These are phyloP conservation scores for Boletus smithii DNA, from an alignment of 1,284 basidiomycete species.

Conservation along the genomic window DNA sequence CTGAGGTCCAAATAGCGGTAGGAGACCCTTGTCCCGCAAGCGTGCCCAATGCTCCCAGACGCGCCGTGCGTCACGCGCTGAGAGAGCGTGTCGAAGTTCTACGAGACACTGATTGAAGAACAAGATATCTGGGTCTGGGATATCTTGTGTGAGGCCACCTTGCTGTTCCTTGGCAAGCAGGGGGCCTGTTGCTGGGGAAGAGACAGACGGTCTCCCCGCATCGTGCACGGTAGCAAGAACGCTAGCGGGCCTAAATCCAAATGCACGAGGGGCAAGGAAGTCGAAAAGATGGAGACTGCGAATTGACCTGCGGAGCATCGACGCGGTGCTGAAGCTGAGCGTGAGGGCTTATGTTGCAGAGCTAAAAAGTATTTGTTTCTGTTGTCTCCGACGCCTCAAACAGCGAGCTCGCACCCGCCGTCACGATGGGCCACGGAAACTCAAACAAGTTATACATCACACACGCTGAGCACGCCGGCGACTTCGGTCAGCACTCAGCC, in stretches of 20 bases:
- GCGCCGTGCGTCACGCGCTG: slow-evolving; percentile 31
- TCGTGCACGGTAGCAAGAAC: slow-evolving; percentile 10
- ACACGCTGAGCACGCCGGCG: slow-evolving; percentile 77
- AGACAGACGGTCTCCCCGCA: background rate
- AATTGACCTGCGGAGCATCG: slow-evolving; percentile 38
- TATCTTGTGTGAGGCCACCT: slow-evolving; percentile 11
- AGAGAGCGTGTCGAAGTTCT: slow-evolving; percentile 37
- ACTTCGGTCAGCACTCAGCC: slow-evolving; percentile 72
- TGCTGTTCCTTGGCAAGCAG: slow-evolving; percentile 8
- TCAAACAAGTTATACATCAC: slow-evolving; percentile 85
- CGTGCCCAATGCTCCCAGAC: slow-evolving; percentile 42
- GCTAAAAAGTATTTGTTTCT: too few relatives aligned
- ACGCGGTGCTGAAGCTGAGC: slow-evolving; percentile 1
- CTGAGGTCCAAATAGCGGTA: slow-evolving; percentile 44
- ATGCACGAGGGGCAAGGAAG: slow-evolving; percentile 31
- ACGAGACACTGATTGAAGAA: slow-evolving; percentile 37
- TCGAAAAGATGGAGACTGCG: slow-evolving; percentile 34
- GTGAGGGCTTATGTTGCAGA: too few relatives aligned
- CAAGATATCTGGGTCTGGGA: slow-evolving; percentile 33
- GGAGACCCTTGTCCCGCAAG: slow-evolving; percentile 42
- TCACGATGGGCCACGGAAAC: slow-evolving; percentile 78
- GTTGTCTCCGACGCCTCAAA: too few relatives aligned
- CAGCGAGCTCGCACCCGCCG: background rate
- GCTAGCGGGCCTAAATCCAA: slow-evolving; percentile 13
- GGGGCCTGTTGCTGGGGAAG: background rate